Base-by-base conservation (phyloP, 441 rosid species). In the Pelargonium myrrhifolium region DNA sequence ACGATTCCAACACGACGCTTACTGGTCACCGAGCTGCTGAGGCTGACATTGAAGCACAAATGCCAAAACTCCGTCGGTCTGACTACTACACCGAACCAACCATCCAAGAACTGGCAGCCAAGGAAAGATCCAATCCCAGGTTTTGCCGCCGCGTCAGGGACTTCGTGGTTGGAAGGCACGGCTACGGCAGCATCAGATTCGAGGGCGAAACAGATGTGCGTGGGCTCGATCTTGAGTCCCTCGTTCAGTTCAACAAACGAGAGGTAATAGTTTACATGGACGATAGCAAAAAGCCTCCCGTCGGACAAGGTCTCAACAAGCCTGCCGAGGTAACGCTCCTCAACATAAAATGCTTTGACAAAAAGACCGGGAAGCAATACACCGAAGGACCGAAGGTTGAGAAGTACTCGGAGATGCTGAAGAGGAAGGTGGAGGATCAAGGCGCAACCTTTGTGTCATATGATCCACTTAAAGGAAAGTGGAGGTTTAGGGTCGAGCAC, bases 191-290 rank as follows among this genome's bases (percentile, higher is more conserved):
- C 68, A 92, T 95, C 71, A 89, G 84, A 75, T 92, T 95, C 74
- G 70, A 86, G 51, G 98, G 95, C 45, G 95, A 89, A 78, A 90
- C 98, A 1, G 98, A 92, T 65, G 96, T 95, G 60, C 78, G 96
- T 0, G 70, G 83, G 60, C 93, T 90, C 11, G 97, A 95, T 75
- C 80, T 95, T 0, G 96, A 95, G 72, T 75, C 85, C 60, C 68
- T 90, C 56, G 82, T 95, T 66, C 96, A 92, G 76, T 95, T 92
- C 75, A 87, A 86, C 75, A 87, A 89, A 71, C 68, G 93, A 11
- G 97, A 95, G 80, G 99, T 95, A 75, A 81, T 89, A 40, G 99
- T 95, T 17, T 95, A 95, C 85, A 78, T 85, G 86, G 98, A 95
- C 45, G 98, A 92, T 58, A 84, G 82, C 81, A 81, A 87, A 76